Percentiles rank a stretch among this genome's conserved stretches.
phyloP scores from a whole-genome alignment of 495 filamentous ascomycete species.

The Paragyromitra xinjiangensis region DNA sequence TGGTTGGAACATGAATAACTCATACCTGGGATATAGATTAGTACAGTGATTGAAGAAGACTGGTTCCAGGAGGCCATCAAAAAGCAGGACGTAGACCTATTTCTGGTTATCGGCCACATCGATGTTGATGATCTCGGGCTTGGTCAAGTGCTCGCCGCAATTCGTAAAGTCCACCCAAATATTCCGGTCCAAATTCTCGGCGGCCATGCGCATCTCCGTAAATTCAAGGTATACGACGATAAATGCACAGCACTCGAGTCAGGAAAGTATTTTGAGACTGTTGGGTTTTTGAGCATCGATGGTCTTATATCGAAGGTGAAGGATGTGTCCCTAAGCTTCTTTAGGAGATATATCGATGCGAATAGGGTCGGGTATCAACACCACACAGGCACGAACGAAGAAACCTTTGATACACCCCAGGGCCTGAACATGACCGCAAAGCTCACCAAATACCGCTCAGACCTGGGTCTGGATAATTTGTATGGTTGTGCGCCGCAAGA shows the following conservation, averaged over 20 bases:
- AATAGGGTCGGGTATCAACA: slow-evolving; percentile 86
- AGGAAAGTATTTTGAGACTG: slow-evolving; percentile 98
- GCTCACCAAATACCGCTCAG: slow-evolving; percentile 74
- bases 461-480: slow-evolving; percentile 73
- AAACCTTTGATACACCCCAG: slow-evolving; percentile 79
- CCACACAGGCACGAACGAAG: slow-evolving; percentile 74
- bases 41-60: slow-evolving; percentile 77
- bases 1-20: background rate
- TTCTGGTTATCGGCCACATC: slow-evolving; percentile 87
- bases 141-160: slow-evolving; percentile 76
- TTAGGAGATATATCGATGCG: slow-evolving; percentile 91
- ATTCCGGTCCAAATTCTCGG: slow-evolving; percentile 93
- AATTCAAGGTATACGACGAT: slow-evolving; percentile 81
- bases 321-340: slow-evolving; percentile 64
- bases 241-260: slow-evolving; percentile 84
- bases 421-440: slow-evolving; percentile 76
- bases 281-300: slow-evolving; percentile 90
- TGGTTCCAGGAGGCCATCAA: slow-evolving; percentile 92
- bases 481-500: slow-evolving; percentile 85
- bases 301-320: slow-evolving; percentile 65
- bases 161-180: slow-evolving; percentile 77
- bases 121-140: slow-evolving; percentile 79
- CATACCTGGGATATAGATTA: slow-evolving; percentile 61
- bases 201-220: slow-evolving; percentile 89
- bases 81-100: slow-evolving; percentile 82